Evolutionary conservation across 1,139 yeast genomes (phyloP), one percentile per base, ranked within the genome.

Genomic region (Hyphopichia pseudoburtonii): DNA sequence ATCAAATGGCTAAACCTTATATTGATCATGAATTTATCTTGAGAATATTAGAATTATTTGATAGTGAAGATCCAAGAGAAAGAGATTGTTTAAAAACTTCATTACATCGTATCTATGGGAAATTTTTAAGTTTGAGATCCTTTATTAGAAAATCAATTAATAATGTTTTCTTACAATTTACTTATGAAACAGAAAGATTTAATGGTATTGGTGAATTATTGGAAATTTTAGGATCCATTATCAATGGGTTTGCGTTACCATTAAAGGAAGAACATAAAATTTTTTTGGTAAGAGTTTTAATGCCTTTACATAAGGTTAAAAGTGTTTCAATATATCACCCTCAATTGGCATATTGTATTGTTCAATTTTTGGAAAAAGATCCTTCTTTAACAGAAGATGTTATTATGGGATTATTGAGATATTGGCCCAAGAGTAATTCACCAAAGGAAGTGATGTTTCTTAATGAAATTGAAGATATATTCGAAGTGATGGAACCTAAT

Each of bases 201-300:
- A 92, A 94, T 58, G 99, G 99, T 46, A 82, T 92, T 45, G 96
- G 96, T 9, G 99, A 92, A 66, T 73, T 92, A 46, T 73, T 92
- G 49, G 99, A 92, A 63, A 92, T 92, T 40, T 75, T 94, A 50
- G 99, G 99, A 8, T 85, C 95, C 17, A 94, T 92, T 53, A 92
- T 94, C 55, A 92, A 92, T 62, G 99, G 99, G 15, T 92, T 92
- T 71, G 99, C 99, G 5, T 72, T 92, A 46, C 99, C 99, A 2
- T 74, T 92, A 51, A 92, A 92, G 60, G 97, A 90, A 54, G 99
- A 92, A 62, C 99, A 92, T 66, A 92, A 92, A 63, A 81, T 87
- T 12, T 92, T 94, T 54, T 68, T 92, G 47, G 82, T 88, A 23
- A 76, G 96, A 42, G 90, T 90, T n/a, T 74, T 92, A 53, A 73